These are phyloP conservation scores for Mucuna pruriens DNA, from an alignment of 306 rosid genomes.

Conservation along the genomic window DNA sequence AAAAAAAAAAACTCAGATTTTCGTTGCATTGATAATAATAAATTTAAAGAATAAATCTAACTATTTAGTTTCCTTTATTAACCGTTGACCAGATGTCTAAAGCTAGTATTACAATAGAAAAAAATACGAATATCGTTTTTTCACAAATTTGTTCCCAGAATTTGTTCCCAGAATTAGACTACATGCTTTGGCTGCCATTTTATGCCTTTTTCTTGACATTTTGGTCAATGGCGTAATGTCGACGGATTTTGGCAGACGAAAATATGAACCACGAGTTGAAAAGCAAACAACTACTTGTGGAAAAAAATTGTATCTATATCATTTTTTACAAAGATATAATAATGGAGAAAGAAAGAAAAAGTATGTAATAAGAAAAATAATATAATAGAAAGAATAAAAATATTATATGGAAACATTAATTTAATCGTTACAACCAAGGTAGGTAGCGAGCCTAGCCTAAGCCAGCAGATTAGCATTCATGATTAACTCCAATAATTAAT, in stretches of 20 bases:
- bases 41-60: too few relatives aligned
- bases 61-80: too few relatives aligned
- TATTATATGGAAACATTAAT: background rate
- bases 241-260: background rate
- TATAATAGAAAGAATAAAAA: background rate
- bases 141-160: background rate
- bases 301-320: background rate
- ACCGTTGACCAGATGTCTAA: too few relatives aligned
- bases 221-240: background rate
- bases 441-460: background rate
- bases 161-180: background rate
- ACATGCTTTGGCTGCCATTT: background rate
- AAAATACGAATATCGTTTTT: background rate
- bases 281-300: background rate
- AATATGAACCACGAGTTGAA: background rate
- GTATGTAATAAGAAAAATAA: background rate
- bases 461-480: conserved; percentile 24
- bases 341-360: background rate
- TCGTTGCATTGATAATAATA: too few relatives aligned
- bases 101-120: too few relatives aligned
- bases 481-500: conserved; percentile 18
- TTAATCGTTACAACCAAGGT: background rate
- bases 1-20: too few relatives aligned
- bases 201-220: background rate
- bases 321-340: background rate